Evolutionary conservation across 495 filamentous ascomycete species (phyloP).

Genomic region (Mytilinidion resinicola): DNA sequence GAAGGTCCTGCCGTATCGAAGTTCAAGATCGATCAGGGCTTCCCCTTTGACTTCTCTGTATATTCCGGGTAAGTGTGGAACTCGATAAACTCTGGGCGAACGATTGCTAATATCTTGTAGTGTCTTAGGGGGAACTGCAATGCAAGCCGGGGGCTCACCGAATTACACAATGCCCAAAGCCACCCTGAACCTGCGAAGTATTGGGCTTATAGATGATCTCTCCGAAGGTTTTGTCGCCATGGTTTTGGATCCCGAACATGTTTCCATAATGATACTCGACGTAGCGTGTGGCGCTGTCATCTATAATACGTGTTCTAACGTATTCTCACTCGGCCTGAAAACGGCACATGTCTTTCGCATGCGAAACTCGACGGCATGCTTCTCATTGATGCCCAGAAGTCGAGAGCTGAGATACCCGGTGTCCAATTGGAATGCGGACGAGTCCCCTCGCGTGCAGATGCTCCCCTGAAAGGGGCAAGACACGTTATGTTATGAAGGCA

Average conservation of each 20-base stretch:
- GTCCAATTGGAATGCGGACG: neutral
- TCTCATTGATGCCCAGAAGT: neutral
- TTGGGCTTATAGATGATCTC: neutral
- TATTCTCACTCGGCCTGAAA: neutral
- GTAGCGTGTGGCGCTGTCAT: neutral
- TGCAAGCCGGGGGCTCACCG: no score
- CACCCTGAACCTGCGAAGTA: no score
- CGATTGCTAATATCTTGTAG: neutral
- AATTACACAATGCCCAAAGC: no score
- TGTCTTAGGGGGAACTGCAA: neutral
- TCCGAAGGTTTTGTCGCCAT: neutral
- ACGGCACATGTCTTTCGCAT: neutral
- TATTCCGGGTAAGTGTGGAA: neutral
- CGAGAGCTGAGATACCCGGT: neutral
- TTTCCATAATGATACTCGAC: neutral
- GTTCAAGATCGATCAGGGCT: neutral
- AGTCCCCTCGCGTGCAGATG: neutral
- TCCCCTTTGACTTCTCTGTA: neutral
- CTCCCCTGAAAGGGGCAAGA: neutral
- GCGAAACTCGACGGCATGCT: neutral
- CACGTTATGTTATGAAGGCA: no score
- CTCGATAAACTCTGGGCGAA: neutral
- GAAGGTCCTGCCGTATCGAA: neutral
- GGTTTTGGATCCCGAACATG: neutral
- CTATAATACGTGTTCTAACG: neutral